Conservation (phyloP, 2,329 filamentous ascomycete species). For the Fusarium neocosmosporiellum region DNA sequence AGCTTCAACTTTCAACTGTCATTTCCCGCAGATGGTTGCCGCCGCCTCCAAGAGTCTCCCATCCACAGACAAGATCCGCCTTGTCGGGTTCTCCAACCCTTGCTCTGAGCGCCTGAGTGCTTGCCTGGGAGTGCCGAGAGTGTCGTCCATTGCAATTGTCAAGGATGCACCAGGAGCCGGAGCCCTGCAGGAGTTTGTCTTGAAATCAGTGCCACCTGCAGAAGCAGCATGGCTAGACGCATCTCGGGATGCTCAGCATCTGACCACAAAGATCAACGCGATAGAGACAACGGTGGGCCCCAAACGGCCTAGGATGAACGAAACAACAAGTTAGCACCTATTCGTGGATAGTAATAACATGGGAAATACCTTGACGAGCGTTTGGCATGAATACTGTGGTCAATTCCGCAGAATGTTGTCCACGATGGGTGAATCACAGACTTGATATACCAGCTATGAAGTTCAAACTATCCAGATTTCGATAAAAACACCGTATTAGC, state of each 20-base stretch:
- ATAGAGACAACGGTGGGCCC: conserved; percentile 50
- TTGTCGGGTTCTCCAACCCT: conserved; percentile 72
- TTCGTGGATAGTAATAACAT: background rate
- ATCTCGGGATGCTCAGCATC: conserved; percentile 39
- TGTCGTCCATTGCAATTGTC: conserved; percentile 71
- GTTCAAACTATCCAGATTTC: background rate
- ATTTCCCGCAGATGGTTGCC: conserved; percentile 67
- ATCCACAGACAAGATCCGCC: conserved; percentile 57
- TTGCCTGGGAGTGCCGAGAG: conserved; percentile 70
- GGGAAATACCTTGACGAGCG: background rate
- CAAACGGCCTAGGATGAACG: conserved; percentile 40
- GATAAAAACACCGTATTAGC: background rate
- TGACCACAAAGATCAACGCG: conserved; percentile 49
- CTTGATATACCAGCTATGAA: background rate
- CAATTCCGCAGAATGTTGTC: background rate
- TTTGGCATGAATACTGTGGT: background rate
- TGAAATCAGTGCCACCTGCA: conserved; percentile 62
- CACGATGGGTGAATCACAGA: background rate
- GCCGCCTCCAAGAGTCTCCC: conserved; percentile 59
- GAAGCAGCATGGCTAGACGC: conserved; percentile 64
- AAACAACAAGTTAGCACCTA: background rate
- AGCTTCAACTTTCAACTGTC: conserved; percentile 67
- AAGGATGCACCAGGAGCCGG: conserved; percentile 66
- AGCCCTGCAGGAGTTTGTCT: conserved; percentile 67
- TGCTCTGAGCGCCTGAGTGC: conserved; percentile 68